phyloP scores from a whole-genome alignment of 108 stramenopile species.

The Parietichytrium sp. region DNA sequence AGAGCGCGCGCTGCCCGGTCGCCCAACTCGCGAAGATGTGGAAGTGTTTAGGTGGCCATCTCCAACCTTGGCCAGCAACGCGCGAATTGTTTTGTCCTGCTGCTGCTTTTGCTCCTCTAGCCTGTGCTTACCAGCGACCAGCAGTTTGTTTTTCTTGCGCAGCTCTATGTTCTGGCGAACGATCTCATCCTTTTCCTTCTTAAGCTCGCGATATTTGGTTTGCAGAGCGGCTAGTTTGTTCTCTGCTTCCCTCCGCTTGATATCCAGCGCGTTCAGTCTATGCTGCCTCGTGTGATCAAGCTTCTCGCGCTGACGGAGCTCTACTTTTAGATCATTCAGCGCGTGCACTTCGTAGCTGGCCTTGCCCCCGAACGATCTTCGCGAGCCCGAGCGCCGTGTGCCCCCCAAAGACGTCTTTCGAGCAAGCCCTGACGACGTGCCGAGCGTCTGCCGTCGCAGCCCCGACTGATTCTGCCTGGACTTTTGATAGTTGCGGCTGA shows the following conservation, averaged over 20 bases:
- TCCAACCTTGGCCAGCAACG: conserved; percentile 24
- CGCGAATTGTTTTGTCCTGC: conserved; percentile 10
- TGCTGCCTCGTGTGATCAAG: conserved; percentile 14
- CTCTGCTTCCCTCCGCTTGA: conserved; percentile 31
- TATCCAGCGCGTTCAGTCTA: conserved; percentile 32
- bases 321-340: conserved; percentile 15
- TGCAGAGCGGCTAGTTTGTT: not conserved
- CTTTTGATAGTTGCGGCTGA: conserved; percentile 1
- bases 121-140: conserved; percentile 1
- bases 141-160: not conserved
- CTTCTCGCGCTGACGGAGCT: conserved; percentile 22
- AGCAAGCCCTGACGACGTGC: not conserved
- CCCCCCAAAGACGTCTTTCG: not conserved
- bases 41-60: too few species aligned
- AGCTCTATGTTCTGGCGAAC: conserved; percentile 15
- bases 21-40: too few species aligned
- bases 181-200: conserved; percentile 36
- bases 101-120: not conserved
- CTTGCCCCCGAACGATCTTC: conserved; percentile 21
- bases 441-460: conserved; percentile 26
- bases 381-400: not conserved
- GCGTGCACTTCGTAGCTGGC: not conserved
- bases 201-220: not conserved
- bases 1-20: not conserved
- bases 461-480: not conserved